phyloP scores from a whole-genome alignment of 768 basidiomycete genomes.

The Harrya chromipes region DNA sequence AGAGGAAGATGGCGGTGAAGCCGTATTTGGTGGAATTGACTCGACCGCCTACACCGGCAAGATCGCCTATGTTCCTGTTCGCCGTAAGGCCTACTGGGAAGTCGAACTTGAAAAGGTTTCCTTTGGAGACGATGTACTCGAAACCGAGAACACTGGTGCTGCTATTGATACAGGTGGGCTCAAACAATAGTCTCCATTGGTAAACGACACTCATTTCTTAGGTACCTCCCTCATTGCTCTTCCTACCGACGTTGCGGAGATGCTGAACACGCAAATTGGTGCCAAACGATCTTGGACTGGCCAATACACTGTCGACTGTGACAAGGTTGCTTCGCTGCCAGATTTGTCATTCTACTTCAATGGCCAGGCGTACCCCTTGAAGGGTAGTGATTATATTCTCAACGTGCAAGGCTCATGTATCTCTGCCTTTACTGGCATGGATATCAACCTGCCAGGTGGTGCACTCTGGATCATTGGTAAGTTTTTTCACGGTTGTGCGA shows the following conservation, averaged over 20 bases:
- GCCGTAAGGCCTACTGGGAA: constrained; percentile 98
- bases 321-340: constrained; percentile 79
- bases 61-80: constrained; percentile 83
- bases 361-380: constrained; percentile 75
- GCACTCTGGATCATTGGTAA: constrained; percentile 89
- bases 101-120: constrained; percentile 85
- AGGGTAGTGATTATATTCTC: constrained; percentile 85
- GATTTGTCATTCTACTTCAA: constrained; percentile 81
- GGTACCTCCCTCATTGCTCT: constrained; percentile 94
- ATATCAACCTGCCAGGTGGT: constrained; percentile 79
- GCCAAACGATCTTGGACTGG: constrained; percentile 95
- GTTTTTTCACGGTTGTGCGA: constrained; percentile 12
- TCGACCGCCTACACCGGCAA: constrained; percentile 69
- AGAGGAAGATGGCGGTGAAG: constrained; percentile 88
- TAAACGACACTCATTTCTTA: constrained; percentile 21
- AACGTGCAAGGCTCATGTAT: constrained; percentile 92
- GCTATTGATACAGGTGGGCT: constrained; percentile 83
- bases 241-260: constrained; percentile 93
- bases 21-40: constrained; percentile 90
- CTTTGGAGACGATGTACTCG: constrained; percentile 85
- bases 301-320: constrained; percentile 89
- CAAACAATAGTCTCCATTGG: not conserved
- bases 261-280: constrained; percentile 94
- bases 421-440: constrained; percentile 88
- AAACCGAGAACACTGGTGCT: constrained; percentile 91